phyloP scores from a whole-genome alignment of 2,329 filamentous ascomycete genomes.

The Exophiala oligosperma region DNA sequence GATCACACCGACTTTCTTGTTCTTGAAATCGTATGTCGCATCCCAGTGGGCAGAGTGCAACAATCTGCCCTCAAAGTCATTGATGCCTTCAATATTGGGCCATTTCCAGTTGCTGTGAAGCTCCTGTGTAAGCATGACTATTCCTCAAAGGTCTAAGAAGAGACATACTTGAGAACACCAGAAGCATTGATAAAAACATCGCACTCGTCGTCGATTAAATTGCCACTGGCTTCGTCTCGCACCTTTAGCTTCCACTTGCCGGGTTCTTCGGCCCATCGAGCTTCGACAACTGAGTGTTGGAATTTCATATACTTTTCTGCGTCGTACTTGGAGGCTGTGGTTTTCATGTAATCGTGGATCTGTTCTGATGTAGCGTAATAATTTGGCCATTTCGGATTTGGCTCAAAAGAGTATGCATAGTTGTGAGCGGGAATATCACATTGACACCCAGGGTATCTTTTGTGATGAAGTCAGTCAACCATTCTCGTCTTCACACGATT shows the following conservation, averaged over 20 bases:
- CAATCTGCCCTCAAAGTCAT: conserved; percentile 37
- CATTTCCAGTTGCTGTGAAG: conserved; percentile 39
- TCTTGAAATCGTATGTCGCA: conserved; percentile 27
- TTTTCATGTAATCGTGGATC: conserved; percentile 20
- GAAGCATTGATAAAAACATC: conserved; percentile 31
- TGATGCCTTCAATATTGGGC: conserved; percentile 36
- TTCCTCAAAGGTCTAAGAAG: conserved; percentile 37
- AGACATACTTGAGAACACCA: conserved; percentile 47
- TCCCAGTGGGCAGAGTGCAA: conserved; percentile 36
- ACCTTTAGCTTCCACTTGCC: conserved; percentile 31
- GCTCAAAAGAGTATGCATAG: conserved; percentile 67
- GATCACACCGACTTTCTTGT: conserved; percentile 30
- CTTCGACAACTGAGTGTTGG: conserved; percentile 54
- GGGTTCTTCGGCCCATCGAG: conserved; percentile 53
- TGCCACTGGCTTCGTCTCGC: conserved; percentile 10
- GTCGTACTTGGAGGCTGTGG: conserved; percentile 13
- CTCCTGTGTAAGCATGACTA: no score
- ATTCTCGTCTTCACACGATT: not conserved
- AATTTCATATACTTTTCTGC: conserved; percentile 59
- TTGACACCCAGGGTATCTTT: conserved; percentile 11
- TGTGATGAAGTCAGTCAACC: not conserved
- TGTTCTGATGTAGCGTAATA: conserved; percentile 47
- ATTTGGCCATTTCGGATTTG: conserved; percentile 68
- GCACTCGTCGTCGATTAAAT: not conserved
- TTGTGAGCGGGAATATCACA: conserved; percentile 48